A percentile compares a stretch with the other conserved stretches of the same genome.
Evolutionary conservation across 2,329 filamentous ascomycete genomes (phyloP).

Genomic region (Apiospora pterosperma): DNA sequence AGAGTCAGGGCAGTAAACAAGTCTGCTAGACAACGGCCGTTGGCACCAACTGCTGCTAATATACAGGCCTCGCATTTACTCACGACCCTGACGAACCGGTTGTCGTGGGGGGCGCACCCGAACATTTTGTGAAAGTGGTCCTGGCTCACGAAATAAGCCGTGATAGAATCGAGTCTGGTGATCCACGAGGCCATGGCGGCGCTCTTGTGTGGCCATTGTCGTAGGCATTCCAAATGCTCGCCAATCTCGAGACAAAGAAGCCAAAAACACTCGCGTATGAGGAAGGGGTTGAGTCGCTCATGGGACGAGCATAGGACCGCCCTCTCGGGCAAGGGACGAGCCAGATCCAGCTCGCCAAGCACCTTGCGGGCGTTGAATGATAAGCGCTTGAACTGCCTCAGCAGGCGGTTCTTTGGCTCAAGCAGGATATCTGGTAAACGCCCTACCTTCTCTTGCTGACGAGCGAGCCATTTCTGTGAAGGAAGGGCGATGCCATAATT

Average conservation of each 20-base stretch:
- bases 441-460: conserved; percentile 29
- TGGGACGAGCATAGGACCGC: conserved; percentile 41
- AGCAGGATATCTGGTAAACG: conserved; percentile 23
- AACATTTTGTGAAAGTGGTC: conserved; percentile 33
- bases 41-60: conserved; percentile 44
- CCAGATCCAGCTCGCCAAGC: conserved; percentile 11
- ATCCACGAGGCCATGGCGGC: conserved; percentile 24
- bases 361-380: conserved; percentile 21
- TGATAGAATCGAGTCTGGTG: conserved; percentile 28
- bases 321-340: background rate
- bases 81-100: conserved; percentile 23
- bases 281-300: conserved; percentile 34
- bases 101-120: conserved; percentile 25
- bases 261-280: conserved; percentile 42
- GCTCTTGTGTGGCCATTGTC: conserved; percentile 19
- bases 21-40: conserved; percentile 38
- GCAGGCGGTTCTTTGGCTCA: conserved; percentile 24
- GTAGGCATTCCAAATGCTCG: conserved; percentile 22
- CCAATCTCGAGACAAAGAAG: conserved; percentile 40
- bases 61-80: conserved; percentile 52
- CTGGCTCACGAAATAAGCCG: conserved; percentile 36
- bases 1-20: conserved; percentile 31
- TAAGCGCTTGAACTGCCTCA: conserved; percentile 30
- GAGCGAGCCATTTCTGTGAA: conserved; percentile 31
- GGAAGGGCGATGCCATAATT: conserved; percentile 28